Evolutionary conservation across 1,284 basidiomycete species (phyloP), one percentile per base, ranked within the genome.

Genomic region (Cutaneotrichosporon cutaneum): DNA sequence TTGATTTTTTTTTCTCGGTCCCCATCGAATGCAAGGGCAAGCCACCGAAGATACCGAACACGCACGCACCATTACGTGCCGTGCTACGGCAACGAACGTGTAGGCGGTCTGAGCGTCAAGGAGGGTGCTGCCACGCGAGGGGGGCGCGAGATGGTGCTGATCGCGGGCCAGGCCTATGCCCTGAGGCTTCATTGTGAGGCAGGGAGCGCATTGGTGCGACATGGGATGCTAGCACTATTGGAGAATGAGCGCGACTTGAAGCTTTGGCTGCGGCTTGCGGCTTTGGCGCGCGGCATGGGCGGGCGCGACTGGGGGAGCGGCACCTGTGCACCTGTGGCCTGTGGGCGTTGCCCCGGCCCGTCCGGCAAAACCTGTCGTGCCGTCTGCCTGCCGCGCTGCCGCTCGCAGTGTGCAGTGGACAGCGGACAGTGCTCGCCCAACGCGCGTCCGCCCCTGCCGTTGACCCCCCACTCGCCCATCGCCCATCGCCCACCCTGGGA

Each of bases 11-110:
- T 16, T 39, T 13, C 33, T 1, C 36, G n/a, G n/a, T 39, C 36
- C 36, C 36, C 36, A 39, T 39, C 10, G 36, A 39, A 39, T 39
- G 13, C 13, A 16, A 2, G 10, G 14, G 14, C 18, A 13, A 16
- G 14, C 21, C n/a, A 45, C 22, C 44, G 44, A 45, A 45, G n/a
- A 13, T 45, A 45, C 44, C n/a, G 44, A 45, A 45, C 44, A 45
- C 22, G n/a, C 8, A 22, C 9, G n/a, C 9, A 2, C 44, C 13
- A 5, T 39, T 39, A 13, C 36, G 36, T 39, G 36, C 36, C 36
- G 36, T 39, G 36, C 33, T 33, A 33, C 18, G 36, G 36, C 13
- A 16, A 16, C 5, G 14, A 39, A 39, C 36, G 36, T 39, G 36
- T 39, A 11, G 2, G 36, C 13, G 36, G 36, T 39, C 36, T 39